phyloP scores from a whole-genome alignment of 768 basidiomycete genomes.

The Leccinum broughii region DNA sequence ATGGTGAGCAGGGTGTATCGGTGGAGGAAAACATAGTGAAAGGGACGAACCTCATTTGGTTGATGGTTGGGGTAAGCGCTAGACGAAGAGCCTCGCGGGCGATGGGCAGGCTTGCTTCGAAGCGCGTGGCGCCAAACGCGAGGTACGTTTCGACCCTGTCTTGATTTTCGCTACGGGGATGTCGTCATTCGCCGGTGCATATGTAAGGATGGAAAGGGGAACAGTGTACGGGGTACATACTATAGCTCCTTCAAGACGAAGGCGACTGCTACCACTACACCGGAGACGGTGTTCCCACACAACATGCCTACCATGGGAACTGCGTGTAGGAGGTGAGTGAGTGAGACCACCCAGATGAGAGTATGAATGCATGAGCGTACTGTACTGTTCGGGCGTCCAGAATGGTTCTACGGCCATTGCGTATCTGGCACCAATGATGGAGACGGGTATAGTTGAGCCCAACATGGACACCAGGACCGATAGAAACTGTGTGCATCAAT shows the following conservation, averaged over 20 bases:
- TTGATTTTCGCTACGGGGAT: conserved; percentile 60
- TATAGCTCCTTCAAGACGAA: conserved; percentile 75
- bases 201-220: background rate
- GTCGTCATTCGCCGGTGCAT: background rate
- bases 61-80: conserved; percentile 79
- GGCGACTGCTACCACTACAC: conserved; percentile 68
- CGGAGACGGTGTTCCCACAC: conserved; percentile 75
- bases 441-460: conserved; percentile 76
- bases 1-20: background rate
- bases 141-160: conserved; percentile 88
- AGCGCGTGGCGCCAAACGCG: conserved; percentile 80
- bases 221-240: conserved; percentile 40
- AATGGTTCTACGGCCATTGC: conserved; percentile 79
- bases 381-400: conserved; percentile 83
- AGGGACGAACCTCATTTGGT: conserved; percentile 70
- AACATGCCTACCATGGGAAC: conserved; percentile 88
- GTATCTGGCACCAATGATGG: conserved; percentile 70
- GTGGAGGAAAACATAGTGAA: background rate
- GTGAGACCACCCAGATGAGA: background rate
- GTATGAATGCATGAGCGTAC: conserved; percentile 38
- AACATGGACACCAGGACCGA: conserved; percentile 68
- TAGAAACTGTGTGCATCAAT: conserved; percentile 46
- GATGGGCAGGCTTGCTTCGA: conserved; percentile 82
- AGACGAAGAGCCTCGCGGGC: conserved; percentile 76
- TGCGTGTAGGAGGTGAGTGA: conserved; percentile 27